Evolutionary conservation across 441 rosid species (phyloP).

Genomic region (Aleurites moluccanus): DNA sequence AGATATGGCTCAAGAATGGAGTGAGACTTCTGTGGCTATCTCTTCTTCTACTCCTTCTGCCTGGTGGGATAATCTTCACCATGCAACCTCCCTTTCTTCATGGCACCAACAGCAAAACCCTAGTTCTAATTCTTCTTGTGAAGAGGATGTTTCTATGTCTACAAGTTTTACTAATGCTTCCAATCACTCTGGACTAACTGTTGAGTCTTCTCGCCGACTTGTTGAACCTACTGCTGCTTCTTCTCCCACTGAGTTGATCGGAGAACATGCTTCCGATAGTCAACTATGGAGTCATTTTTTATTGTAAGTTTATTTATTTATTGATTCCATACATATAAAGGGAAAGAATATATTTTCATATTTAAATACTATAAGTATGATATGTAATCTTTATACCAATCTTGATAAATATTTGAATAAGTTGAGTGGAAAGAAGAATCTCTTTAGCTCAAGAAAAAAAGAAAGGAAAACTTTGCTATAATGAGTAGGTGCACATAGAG

Average conservation of each 20-base stretch:
- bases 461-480: neutral
- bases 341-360: too few species aligned
- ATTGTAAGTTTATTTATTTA: constrained; percentile 45
- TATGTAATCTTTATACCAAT: constrained; percentile 8
- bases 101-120: constrained; percentile 51
- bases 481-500: constrained; percentile 20
- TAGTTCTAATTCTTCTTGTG: constrained; percentile 53
- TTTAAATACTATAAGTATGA: neutral
- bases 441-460: constrained; percentile 12
- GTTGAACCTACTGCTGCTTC: constrained; percentile 39
- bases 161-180: constrained; percentile 56
- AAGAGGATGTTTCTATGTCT: constrained; percentile 58
- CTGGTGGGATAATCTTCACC: constrained; percentile 71
- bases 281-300: constrained; percentile 68
- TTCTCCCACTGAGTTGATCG: constrained; percentile 43
- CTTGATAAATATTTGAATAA: constrained; percentile 4
- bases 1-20: constrained; percentile 64
- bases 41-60: constrained; percentile 38
- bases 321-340: too few species aligned
- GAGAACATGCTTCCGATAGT: constrained; percentile 56
- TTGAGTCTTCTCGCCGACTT: constrained; percentile 48
- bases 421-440: constrained; percentile 30
- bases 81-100: constrained; percentile 46
- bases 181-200: constrained; percentile 61
- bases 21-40: constrained; percentile 37